Evolutionary conservation across 441 rosid species (phyloP), one percentile per base, ranked within the genome.

Genomic region (Populus hybrid): DNA sequence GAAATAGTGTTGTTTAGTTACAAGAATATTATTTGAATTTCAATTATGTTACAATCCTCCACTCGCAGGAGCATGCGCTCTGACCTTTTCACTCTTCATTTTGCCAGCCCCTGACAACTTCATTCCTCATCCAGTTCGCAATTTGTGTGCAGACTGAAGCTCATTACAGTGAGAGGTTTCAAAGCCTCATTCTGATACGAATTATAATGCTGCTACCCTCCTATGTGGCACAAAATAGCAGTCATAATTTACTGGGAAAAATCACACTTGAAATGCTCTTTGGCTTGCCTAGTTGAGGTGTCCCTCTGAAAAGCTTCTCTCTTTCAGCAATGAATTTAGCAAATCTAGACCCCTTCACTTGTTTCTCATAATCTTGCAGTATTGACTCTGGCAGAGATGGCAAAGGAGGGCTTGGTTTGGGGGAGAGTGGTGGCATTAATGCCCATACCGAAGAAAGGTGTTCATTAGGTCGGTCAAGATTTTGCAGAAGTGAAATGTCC

Each of bases 361-460:
- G 89, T 78, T 84, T 87, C 77, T 78, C 77, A 50, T 78, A 73
- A 72, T 84, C 92, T 76, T 89, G 90, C 28, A 68, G 79, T 16
- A 79, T 61, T 28, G 86, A 68, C 64, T 83, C 83, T 1, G 90
- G 93, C 64, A 84, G 79, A 74, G 66, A 73, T 20, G 82, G 90
- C 28, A 82, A 82, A 75, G 80, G 75, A 42, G 91, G 93, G 31
- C 71, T 82, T 40, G 83, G 86, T 87, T 88, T 86, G 10, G 93
- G 90, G 73, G 97, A 77, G 53, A 90, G 82, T 7, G 93, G 87
- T 8, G 98, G 93, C 90, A 92, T 87, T 86, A 94, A 81, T 14
- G 93, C 93, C 98, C 99, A 94, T 21, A 94, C 85, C 1, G 92
- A 87, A n/a, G 95, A 88, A 56, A 94, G 90, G 50, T 87, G 82